Evolutionary conservation across 2,329 filamentous ascomycete genomes (phyloP).

Genomic region (Paraconiothyrium brasiliense): DNA sequence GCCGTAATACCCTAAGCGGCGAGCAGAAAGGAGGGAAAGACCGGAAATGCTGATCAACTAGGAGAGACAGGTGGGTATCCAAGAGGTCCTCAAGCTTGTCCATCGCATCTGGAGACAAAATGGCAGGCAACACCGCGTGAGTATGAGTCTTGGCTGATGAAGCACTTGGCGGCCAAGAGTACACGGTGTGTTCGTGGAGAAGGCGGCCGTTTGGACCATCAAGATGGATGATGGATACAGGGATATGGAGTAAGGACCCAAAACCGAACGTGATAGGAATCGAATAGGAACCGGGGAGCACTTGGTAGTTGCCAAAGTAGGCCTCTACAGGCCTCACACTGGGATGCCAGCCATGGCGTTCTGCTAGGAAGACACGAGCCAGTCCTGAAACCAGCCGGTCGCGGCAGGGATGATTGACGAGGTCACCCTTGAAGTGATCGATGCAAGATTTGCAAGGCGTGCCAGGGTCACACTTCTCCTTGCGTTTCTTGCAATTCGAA

Average conservation of each 20-base stretch:
- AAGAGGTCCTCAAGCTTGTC: constrained; percentile 32
- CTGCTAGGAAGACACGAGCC: constrained; percentile 40
- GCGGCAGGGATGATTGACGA: constrained; percentile 49
- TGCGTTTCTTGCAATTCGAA: constrained; percentile 47
- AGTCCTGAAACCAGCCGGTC: constrained; percentile 42
- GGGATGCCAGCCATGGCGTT: constrained; percentile 48
- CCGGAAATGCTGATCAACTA: constrained; percentile 46
- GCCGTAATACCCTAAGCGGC: constrained; percentile 42
- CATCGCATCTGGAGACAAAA: constrained; percentile 35
- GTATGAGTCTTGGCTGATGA: constrained; percentile 26
- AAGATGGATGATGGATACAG: constrained; percentile 39
- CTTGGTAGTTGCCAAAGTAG: constrained; percentile 33
- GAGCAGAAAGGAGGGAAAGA: constrained; percentile 48
- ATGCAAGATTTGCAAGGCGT: constrained; percentile 52
- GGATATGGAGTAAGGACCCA: constrained; percentile 37
- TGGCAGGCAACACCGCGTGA: constrained; percentile 48
- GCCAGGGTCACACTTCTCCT: constrained; percentile 51
- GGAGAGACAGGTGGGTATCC: constrained; percentile 42
- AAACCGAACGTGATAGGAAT: constrained; percentile 48
- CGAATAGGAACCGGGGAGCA: constrained; percentile 31
- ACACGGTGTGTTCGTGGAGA: constrained; percentile 48
- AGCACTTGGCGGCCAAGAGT: constrained; percentile 46
- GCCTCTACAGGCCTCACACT: constrained; percentile 39
- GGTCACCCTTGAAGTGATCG: constrained; percentile 49
- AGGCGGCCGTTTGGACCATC: constrained; percentile 25